Base-by-base conservation (phyloP, 257 asterid species). In the Solanum tarijense region DNA sequence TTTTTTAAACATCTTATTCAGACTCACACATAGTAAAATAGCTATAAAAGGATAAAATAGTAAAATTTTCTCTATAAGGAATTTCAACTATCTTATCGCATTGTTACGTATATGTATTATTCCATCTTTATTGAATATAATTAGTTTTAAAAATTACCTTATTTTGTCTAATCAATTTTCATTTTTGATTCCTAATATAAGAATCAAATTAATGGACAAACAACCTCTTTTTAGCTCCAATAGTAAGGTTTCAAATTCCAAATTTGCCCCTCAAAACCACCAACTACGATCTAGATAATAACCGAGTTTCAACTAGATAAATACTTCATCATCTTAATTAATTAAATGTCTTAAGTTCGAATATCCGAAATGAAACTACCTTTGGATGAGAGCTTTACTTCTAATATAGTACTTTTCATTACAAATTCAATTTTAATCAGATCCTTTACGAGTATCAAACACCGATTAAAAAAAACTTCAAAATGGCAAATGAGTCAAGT, bases 401-500 rank as follows among this genome's bases (percentile, higher is more conserved):
- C 6, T 14, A 31, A 71, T 16, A 8, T 71, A 31, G 1, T 32
- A 32, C 7, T 71, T 32, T 4, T 4, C 25, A 16, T 4, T 14
- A 31, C 0, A 0, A 69, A 13, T 69, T 31, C 10, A 69, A 0
- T 2, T 5, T 2, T 34, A 9, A 16, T 72, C 4, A 4, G 12
- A 32, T 6, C 2, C 27, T 13, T 4, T 72, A 34, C 0, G 2
- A 34, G 2, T 71, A 71, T 71, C 41, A 7, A 71, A 16, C 7
- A 31, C 1, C n/a, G 4, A 31, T 71, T 6, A 6, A 31, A 14
- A 14, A 31, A 31, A 69, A 31, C 1, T 1, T 20, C 6, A 20
- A 34, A 84, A 38, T 84, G 87, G 79, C 86, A 81, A 87, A 87
- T 74, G 9, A 60, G 88, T 89, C 72, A 82, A 87, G 68, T 83